Evolutionary conservation across 202 grass and related monocot genomes (phyloP), one percentile per base, ranked within the genome.

Genomic region (Carex sylvatica): DNA sequence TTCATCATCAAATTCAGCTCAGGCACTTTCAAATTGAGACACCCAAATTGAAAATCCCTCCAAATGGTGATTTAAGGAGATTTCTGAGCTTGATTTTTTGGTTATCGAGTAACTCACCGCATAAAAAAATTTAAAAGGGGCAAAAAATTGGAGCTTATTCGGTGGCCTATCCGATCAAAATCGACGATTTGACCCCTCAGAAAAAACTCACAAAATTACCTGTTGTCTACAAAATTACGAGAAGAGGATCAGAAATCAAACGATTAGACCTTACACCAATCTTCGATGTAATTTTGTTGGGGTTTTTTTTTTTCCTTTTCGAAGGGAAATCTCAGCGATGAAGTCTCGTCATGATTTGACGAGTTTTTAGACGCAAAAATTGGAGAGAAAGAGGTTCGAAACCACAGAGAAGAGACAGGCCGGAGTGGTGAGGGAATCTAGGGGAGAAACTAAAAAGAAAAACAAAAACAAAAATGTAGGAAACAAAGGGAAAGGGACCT

Each of bases 401-500:
- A 74, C 70, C 78, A 81, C 78, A 77, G 80, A 81, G 79, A 31
- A 40, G 62, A 26, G 78, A 66, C 78, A 81, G 56, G 10, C 13
- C 33, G 23, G 60, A 81, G 60, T 66, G 78, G 60, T 52, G 60
- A 65, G 20, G 78, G 78, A 64, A 66, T 81, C 78, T 64, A 81
- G 20, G 60, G 18, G 59, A 63, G 76, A 80, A 81, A 60, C 65
- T 60, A 46, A 80, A 36, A n/a, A 63, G 80, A 61, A 73, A 35
- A 31, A 85, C 2, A 40, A 58, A 58, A 59, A 31, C 28, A 28
- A 28, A 28, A 36, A 19, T 42, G n/a, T 49, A 49, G 46, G 46
- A 49, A 38, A 61, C 54, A 31, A 71, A 65, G 49, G 70, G 67
- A 52, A 81, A 73, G 77, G 42, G 9, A 69, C 61, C 47, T 15